Base-by-base conservation (phyloP, 805 yeast species). In the Barnettozyma californica region DNA sequence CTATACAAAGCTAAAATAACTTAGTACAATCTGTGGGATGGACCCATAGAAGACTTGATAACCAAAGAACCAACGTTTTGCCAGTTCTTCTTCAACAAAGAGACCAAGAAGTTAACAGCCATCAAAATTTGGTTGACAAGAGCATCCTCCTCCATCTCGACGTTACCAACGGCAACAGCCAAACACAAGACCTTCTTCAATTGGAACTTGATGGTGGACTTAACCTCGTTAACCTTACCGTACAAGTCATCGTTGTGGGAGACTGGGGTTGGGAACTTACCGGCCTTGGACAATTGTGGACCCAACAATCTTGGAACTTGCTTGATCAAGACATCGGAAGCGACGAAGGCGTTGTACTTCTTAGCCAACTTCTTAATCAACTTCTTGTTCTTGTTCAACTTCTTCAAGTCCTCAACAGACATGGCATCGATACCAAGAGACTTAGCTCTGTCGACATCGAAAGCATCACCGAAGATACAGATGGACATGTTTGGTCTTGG, bases 221-320 rank as follows among this genome's bases (percentile, higher is more conserved):
- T 91, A 68, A 94, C 98, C 73, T 94, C 99, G 68, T 79, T 83
- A 68, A 94, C 94, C 88, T 92, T 94, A 64, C 82, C 71, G 84
- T 88, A 87, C 73, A 94, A 84, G 76, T 94, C 99, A 74, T 94
- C 99, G 76, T 87, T 82, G 87, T 94, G 99, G 61, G 99, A 94
- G 68, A 94, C 99, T 79, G 99, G 99, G 75, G 98, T 92, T 77
- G 99, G 99, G 97, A 94, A 94, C 92, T 94, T 94, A 87, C 99
- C 99, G 73, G 97, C 98, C 87, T 94, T 94, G 66, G 99, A 94
- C 73, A 94, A 89, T 77, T 92, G 97, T 76, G 99, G 99, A 81
- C 99, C 99, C 73, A 94, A 84, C 74, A 94, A 84, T 86, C 99
- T 94, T 79, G 99, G 99, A 74, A 94, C 96, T 83, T 94, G 99